A percentile compares a stretch with the other conserved stretches of the same genome.
Evolutionary conservation across 257 asterid species (phyloP).

Genomic region (Craterostigma plantagineum): DNA sequence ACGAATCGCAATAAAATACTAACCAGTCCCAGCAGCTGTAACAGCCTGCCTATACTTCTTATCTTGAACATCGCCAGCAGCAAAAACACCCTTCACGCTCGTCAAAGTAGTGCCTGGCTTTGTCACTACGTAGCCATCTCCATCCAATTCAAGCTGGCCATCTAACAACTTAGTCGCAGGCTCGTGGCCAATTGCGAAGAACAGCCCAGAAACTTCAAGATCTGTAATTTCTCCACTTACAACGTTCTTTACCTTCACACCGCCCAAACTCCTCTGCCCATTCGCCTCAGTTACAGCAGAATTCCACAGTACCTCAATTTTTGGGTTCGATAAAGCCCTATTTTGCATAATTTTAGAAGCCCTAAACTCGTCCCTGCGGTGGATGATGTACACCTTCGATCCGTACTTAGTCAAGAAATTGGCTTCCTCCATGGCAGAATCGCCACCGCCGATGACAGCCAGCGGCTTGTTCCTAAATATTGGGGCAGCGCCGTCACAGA

Average conservation of each 20-base stretch:
- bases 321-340: conserved; percentile 49
- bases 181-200: conserved; percentile 88
- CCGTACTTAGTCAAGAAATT: conserved; percentile 74
- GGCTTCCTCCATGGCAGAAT: conserved; percentile 99
- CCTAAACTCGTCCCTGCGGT: conserved; percentile 65
- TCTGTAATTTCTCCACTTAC: conserved; percentile 40
- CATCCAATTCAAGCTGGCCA: conserved; percentile 72
- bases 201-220: conserved; percentile 57
- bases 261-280: conserved; percentile 51
- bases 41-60: conserved; percentile 92
- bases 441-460: conserved; percentile 96
- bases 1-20: conserved; percentile 9
- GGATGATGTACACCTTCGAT: conserved; percentile 70
- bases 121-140: conserved; percentile 68
- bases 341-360: conserved; percentile 90
- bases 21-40: conserved; percentile 95
- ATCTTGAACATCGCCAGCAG: conserved; percentile 99
- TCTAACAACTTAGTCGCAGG: conserved; percentile 84
- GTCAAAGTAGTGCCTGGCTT: conserved; percentile 71
- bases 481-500: conserved; percentile 97
- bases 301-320: conserved; percentile 64
- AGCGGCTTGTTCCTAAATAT: conserved; percentile 64
- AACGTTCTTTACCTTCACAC: conserved; percentile 65
- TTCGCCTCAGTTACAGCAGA: conserved; percentile 60
- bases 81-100: conserved; percentile 79